Evolutionary conservation across 2,329 filamentous ascomycete species (phyloP).

Genomic region (Colletotrichum aenigma): DNA sequence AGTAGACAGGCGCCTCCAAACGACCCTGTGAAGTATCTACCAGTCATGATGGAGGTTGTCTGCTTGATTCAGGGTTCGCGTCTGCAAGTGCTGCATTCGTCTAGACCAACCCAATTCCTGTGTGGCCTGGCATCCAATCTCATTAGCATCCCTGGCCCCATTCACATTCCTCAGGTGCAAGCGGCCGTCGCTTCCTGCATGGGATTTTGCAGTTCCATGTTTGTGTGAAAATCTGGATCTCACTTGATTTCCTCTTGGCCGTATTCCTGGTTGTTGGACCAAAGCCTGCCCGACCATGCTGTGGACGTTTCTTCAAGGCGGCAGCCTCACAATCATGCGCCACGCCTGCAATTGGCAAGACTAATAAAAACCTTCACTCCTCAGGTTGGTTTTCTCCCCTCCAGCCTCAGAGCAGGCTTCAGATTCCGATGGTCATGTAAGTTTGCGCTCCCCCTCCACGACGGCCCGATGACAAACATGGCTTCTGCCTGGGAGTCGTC

Average conservation of each 20-base stretch:
- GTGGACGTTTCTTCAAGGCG: neutral
- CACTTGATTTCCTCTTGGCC: conserved; percentile 5
- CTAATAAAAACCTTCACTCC: neutral
- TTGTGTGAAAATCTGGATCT: neutral
- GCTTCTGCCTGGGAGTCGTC: neutral
- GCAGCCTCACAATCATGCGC: neutral
- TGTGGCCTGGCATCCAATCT: conserved; percentile 11
- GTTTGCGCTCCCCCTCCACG: neutral
- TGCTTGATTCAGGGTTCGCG: neutral
- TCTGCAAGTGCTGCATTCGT: conserved; percentile 12
- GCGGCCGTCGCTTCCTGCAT: neutral
- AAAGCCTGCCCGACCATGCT: neutral
- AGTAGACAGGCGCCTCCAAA: neutral
- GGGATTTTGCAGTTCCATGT: neutral
- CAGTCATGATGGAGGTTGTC: neutral
- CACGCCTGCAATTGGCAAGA: neutral
- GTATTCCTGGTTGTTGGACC: neutral
- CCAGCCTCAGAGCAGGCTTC: neutral
- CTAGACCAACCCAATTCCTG: conserved; percentile 15
- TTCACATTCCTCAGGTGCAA: conserved; percentile 11
- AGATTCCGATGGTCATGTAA: neutral
- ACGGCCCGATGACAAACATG: neutral
- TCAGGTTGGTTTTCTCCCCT: neutral
- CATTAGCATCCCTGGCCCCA: conserved; percentile 7
- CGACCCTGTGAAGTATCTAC: neutral